Evolutionary conservation across 768 basidiomycete species (phyloP).

Genomic region (Pilatotrama ljubarskyi): DNA sequence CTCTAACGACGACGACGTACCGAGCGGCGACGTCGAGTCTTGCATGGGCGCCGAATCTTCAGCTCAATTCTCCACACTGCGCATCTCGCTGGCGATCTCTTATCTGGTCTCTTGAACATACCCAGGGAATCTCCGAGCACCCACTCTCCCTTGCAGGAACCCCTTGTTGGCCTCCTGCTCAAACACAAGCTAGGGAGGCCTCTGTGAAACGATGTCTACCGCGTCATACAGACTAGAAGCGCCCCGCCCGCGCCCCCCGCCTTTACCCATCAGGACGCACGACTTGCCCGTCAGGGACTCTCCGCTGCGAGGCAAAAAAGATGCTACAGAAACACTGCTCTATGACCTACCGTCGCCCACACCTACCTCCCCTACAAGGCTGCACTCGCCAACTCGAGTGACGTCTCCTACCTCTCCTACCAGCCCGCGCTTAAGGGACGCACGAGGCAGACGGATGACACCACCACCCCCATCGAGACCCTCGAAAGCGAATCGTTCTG

Average conservation of each 20-base stretch:
- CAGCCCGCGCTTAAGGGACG: constrained; percentile 47
- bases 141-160: background rate
- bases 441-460: constrained; percentile 51
- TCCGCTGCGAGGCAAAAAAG: constrained; percentile 42
- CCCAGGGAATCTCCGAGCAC: constrained; percentile 17
- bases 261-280: constrained; percentile 51
- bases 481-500: constrained; percentile 55
- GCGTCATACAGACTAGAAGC: constrained; percentile 66
- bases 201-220: constrained; percentile 49
- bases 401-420: constrained; percentile 62
- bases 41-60: background rate
- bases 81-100: constrained; percentile 16
- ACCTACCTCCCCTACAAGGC: constrained; percentile 58
- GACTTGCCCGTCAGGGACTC: constrained; percentile 47
- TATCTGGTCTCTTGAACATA: constrained; percentile 14
- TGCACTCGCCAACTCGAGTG: constrained; percentile 42
- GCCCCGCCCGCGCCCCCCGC: constrained; percentile 61
- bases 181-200: constrained; percentile 1
- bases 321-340: constrained; percentile 61
- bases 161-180: constrained; percentile 11
- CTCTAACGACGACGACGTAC: constrained; percentile 5
- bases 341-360: constrained; percentile 71
- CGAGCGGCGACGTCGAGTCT: constrained; percentile 2
- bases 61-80: background rate
- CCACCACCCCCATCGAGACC: constrained; percentile 52